A percentile compares a stretch with the other conserved stretches of the same genome.
Evolutionary conservation across 2,329 filamentous ascomycete genomes (phyloP).

Genomic region (Teratosphaeria epicoccoides): DNA sequence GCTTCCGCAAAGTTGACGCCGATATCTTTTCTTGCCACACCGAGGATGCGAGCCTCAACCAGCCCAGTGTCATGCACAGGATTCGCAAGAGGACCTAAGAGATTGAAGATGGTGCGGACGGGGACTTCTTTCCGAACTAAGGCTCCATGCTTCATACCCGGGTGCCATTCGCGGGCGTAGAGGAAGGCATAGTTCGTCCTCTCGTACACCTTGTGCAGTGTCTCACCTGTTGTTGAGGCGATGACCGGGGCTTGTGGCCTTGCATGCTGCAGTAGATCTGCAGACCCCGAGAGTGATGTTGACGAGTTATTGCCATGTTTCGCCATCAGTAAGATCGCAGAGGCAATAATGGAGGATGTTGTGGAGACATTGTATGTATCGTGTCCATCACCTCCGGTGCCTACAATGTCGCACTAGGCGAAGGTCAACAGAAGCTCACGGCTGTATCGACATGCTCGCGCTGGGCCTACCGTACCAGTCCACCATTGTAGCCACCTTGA

Average conservation of each 20-base stretch:
- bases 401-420: constrained; percentile 75
- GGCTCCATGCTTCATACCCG: constrained; percentile 82
- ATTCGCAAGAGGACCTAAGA: constrained; percentile 85
- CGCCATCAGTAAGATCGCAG: constrained; percentile 70
- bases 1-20: constrained; percentile 85
- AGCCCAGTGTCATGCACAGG: constrained; percentile 61
- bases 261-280: constrained; percentile 75
- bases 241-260: constrained; percentile 63
- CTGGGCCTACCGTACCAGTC: constrained; percentile 49
- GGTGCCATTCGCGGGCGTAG: constrained; percentile 92
- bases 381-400: constrained; percentile 90
- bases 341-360: constrained; percentile 84
- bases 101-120: constrained; percentile 95
- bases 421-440: constrained; percentile 3
- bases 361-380: constrained; percentile 98
- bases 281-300: constrained; percentile 90
- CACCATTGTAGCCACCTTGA: constrained; percentile 69
- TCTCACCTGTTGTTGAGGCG: constrained; percentile 59
- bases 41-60: constrained; percentile 85
- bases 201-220: constrained; percentile 62
- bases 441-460: neutral
- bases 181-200: constrained; percentile 87
- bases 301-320: constrained; percentile 96
- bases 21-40: constrained; percentile 77
- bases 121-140: constrained; percentile 78